These are phyloP conservation scores for Leccinum fallax DNA, from an alignment of 1,284 basidiomycete species.

Conservation along the genomic window DNA sequence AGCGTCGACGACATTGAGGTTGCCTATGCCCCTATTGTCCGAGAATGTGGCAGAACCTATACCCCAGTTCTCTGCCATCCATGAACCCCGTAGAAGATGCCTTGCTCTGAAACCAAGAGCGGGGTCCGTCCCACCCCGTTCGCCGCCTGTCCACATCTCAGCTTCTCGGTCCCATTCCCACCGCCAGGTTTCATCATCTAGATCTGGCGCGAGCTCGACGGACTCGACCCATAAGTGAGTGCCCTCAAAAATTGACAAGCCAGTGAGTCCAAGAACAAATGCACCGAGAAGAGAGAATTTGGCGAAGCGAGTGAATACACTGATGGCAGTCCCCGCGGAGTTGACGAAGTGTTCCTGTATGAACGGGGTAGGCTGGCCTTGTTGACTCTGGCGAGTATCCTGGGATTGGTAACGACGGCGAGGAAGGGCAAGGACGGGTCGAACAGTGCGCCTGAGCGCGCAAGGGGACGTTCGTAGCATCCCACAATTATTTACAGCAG, in stretches of 20 bases:
- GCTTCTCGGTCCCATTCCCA: slow-evolving; percentile 79
- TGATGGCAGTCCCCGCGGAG: slow-evolving; percentile 40
- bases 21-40: slow-evolving; percentile 40
- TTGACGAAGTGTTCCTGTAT: slow-evolving; percentile 41
- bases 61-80: slow-evolving; percentile 78
- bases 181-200: slow-evolving; percentile 52
- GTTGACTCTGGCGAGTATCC: slow-evolving; percentile 5
- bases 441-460: slow-evolving; percentile 2
- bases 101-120: slow-evolving; percentile 66
- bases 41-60: slow-evolving; percentile 49
- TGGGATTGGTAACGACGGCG: slow-evolving; percentile 22
- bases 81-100: slow-evolving; percentile 72
- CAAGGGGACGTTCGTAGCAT: slow-evolving; percentile 9
- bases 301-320: slow-evolving; percentile 42
- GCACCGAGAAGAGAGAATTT: slow-evolving; percentile 43
- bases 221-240: slow-evolving; percentile 75
- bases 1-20: slow-evolving; percentile 52
- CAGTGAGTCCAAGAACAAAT: slow-evolving; percentile 42
- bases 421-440: not conserved
- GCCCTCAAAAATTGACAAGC: slow-evolving; percentile 54
- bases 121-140: slow-evolving; percentile 72
- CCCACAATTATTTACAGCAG: not conserved
- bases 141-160: slow-evolving; percentile 75
- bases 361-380: slow-evolving; percentile 12
- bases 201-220: slow-evolving; percentile 53